Evolutionary conservation across 805 yeast species (phyloP).

Genomic region (Saccharomyces jurei): DNA sequence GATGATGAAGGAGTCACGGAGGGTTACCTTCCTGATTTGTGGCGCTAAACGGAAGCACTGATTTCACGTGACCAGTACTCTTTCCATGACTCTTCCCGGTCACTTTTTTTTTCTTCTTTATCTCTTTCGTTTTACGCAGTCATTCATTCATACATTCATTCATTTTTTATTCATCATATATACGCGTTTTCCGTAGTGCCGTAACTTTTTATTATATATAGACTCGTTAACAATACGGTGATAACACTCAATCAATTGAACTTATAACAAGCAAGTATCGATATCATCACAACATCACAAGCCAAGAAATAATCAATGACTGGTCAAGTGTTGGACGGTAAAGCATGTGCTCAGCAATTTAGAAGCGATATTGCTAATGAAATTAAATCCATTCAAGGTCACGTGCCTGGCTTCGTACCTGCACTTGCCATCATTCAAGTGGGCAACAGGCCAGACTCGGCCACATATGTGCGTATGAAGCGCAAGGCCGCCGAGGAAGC

Average conservation of each 20-base stretch:
- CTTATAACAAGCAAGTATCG: neutral
- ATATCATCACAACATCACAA: neutral
- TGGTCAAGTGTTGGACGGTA: slow-evolving; percentile 47
- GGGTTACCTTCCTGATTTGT: slow-evolving; percentile 40
- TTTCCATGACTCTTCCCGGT: neutral
- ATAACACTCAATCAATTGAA: neutral
- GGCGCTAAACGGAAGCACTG: slow-evolving; percentile 22
- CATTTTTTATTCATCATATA: neutral
- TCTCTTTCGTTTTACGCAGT: neutral
- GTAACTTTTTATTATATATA: neutral
- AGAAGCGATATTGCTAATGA: slow-evolving; percentile 46
- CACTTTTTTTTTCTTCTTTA: neutral
- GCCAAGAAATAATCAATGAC: slow-evolving; percentile 7
- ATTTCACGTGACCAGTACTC: neutral
- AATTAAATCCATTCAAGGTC: slow-evolving; percentile 37
- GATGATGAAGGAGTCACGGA: slow-evolving; percentile 57
- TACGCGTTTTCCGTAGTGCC: neutral
- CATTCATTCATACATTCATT: neutral
- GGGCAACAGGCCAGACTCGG: slow-evolving; percentile 82
- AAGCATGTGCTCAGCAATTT: slow-evolving; percentile 44
- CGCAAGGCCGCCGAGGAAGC: slow-evolving; percentile 84
- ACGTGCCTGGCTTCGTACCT: slow-evolving; percentile 55
- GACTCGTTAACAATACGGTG: neutral
- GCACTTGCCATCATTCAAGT: slow-evolving; percentile 79
- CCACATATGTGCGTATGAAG: slow-evolving; percentile 87